phyloP scores from a whole-genome alignment of 164 flowering plant genomes.

The Houttuynia cordata region DNA sequence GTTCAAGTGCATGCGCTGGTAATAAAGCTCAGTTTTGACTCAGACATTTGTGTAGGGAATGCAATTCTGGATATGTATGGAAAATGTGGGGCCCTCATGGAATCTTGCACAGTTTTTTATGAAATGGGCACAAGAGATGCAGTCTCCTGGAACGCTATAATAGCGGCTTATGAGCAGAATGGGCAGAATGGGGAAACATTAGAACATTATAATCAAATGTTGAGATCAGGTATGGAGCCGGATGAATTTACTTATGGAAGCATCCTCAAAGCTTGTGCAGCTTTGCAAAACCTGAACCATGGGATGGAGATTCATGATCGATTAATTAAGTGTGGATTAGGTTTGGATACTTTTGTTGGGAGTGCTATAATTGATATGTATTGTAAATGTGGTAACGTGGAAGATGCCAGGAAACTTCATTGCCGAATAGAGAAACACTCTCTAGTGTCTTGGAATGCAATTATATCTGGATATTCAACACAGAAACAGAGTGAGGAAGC shows the following conservation, averaged over 20 bases:
- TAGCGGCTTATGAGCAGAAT: constrained; percentile 67
- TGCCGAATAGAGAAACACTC: constrained; percentile 29
- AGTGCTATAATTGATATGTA: constrained; percentile 75
- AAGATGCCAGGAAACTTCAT: constrained; percentile 66
- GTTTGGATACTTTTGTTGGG: constrained; percentile 41
- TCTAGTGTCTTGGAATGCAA: constrained; percentile 68
- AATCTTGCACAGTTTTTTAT: constrained; percentile 43
- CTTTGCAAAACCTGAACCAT: constrained; percentile 23
- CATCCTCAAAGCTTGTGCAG: constrained; percentile 64
- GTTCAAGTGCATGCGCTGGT: constrained; percentile 53
- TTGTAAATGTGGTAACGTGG: constrained; percentile 55
- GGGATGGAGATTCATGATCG: constrained; percentile 58
- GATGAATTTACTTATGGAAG: constrained; percentile 83
- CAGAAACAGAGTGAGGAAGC: constrained; percentile 60
- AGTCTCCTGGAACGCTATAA: constrained; percentile 84
- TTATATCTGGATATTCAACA: constrained; percentile 56
- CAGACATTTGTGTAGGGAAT: constrained; percentile 54
- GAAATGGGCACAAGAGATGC: constrained; percentile 55
- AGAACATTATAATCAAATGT: constrained; percentile 37
- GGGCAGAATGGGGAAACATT: constrained; percentile 40
- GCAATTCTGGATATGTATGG: constrained; percentile 86
- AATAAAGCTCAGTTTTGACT: constrained; percentile 26
- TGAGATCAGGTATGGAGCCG: constrained; percentile 45
- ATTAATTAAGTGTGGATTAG: constrained; percentile 58
- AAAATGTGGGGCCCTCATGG: constrained; percentile 50